A percentile compares a stretch with the other conserved stretches of the same genome.
phyloP scores from a whole-genome alignment of 2,329 filamentous ascomycete genomes.

The Bisporella sp. region DNA sequence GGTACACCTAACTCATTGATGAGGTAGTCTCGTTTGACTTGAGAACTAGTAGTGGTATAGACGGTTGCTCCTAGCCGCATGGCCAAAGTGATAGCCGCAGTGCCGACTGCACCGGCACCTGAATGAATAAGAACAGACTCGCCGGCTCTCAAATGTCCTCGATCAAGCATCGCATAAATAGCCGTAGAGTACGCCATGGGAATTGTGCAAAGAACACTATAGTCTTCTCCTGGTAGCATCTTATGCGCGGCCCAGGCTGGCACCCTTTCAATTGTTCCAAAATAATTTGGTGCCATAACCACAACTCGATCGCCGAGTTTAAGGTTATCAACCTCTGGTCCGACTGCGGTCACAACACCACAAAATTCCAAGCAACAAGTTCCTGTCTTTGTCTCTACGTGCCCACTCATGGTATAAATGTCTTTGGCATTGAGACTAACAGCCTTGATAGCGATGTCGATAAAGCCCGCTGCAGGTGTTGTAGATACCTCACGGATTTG shows the following conservation, averaged over 20 bases:
- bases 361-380: no score
- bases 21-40: not conserved
- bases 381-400: no score
- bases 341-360: no score
- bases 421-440: no score
- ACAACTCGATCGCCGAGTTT: conserved; percentile 8
- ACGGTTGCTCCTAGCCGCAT: not conserved
- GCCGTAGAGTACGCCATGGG: not conserved
- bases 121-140: not conserved
- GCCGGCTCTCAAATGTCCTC: not conserved
- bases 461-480: no score
- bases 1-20: not conserved
- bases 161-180: not conserved
- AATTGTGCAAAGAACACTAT: no score
- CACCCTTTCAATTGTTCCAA: conserved; percentile 21
- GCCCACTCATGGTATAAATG: no score
- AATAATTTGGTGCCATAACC: conserved; percentile 8
- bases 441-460: no score
- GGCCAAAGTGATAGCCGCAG: not conserved
- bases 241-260: conserved; percentile 6
- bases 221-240: no score
- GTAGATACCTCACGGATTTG: no score
- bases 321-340: no score
- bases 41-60: not conserved
- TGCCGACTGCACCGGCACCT: not conserved